Conservation (phyloP, 2,329 filamentous ascomycete genomes). For the Sclerotinia spermophila region DNA sequence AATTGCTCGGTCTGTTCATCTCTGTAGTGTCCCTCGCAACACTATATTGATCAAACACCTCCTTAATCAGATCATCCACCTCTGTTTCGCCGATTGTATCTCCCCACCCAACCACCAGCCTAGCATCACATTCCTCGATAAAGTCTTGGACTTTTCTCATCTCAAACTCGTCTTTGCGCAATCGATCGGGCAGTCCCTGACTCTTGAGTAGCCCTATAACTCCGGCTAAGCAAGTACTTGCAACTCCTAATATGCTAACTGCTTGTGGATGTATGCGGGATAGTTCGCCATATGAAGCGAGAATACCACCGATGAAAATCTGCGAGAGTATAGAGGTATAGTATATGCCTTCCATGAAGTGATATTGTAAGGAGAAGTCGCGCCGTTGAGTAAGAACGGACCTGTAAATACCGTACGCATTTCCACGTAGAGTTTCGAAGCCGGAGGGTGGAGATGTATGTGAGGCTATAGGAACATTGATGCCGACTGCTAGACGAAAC, state of each 20-base stretch:
- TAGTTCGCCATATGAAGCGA: slow-evolving; percentile 46
- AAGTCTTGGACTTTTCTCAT: slow-evolving; percentile 49
- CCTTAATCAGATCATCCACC: slow-evolving; percentile 26
- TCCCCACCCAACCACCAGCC: slow-evolving; percentile 36
- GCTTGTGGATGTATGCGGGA: slow-evolving; percentile 49
- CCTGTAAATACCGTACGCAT: slow-evolving; percentile 39
- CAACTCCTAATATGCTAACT: slow-evolving; percentile 55
- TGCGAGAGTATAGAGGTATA: slow-evolving; percentile 45
- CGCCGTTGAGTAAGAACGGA: slow-evolving; percentile 39
- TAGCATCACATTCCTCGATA: slow-evolving; percentile 52
- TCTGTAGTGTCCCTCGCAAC: slow-evolving; percentile 31
- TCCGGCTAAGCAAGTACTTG: slow-evolving; percentile 62
- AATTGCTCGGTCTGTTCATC: slow-evolving; percentile 31
- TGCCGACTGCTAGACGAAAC: slow-evolving; percentile 9
- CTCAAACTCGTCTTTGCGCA: slow-evolving; percentile 46
- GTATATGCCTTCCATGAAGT: slow-evolving; percentile 39
- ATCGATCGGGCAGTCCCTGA: slow-evolving; percentile 47
- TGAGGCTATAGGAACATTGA: background rate
- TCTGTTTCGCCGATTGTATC: slow-evolving; percentile 24
- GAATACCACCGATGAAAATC: slow-evolving; percentile 46
- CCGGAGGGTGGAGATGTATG: slow-evolving; percentile 16
- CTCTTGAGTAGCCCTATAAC: slow-evolving; percentile 54
- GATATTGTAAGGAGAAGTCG: slow-evolving; percentile 38
- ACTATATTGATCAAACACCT: slow-evolving; percentile 32
- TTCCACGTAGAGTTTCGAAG: slow-evolving; percentile 25